Percentiles rank a stretch among this genome's conserved stretches.
Evolutionary conservation across 176 grass and related monocot species (phyloP).

Genomic region (Puya raimondii): DNA sequence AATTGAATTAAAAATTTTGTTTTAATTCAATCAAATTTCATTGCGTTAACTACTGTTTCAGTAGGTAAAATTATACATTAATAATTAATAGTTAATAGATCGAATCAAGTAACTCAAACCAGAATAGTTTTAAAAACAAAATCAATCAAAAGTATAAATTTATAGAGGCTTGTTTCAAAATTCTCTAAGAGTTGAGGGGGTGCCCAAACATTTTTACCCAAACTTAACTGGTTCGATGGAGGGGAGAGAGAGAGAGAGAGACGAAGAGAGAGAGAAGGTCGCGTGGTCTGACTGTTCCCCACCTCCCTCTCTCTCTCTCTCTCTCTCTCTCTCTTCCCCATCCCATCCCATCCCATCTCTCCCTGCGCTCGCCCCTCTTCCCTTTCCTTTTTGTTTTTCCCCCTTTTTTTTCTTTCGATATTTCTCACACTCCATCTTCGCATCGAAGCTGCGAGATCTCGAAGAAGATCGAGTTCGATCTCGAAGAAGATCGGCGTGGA

Average conservation of each 20-base stretch:
- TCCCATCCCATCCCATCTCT: neutral
- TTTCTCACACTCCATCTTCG: neutral
- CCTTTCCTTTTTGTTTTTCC: neutral
- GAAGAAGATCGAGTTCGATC: conserved; percentile 1
- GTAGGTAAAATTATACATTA: too few relatives aligned
- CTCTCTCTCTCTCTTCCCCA: neutral
- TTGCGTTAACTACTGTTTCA: too few relatives aligned
- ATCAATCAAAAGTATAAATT: too few relatives aligned
- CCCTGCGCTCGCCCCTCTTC: conserved; percentile 4
- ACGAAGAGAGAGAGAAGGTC: neutral
- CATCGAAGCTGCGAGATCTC: neutral
- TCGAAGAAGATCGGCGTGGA: conserved; percentile 10
- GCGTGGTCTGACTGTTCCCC: neutral
- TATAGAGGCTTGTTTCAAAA: too few relatives aligned
- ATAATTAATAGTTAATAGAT: too few relatives aligned
- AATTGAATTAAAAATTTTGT: too few relatives aligned
- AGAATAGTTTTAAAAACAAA: too few relatives aligned
- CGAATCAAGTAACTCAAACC: too few relatives aligned
- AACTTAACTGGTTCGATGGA: too few relatives aligned
- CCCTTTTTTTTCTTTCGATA: neutral
- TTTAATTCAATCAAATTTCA: too few relatives aligned
- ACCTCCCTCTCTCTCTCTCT: neutral
- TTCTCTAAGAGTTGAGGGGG: too few relatives aligned
- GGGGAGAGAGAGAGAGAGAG: neutral
- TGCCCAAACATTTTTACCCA: too few relatives aligned